phyloP scores from a whole-genome alignment of 2,329 filamentous ascomycete genomes.

The Hypoxylon sp. region DNA sequence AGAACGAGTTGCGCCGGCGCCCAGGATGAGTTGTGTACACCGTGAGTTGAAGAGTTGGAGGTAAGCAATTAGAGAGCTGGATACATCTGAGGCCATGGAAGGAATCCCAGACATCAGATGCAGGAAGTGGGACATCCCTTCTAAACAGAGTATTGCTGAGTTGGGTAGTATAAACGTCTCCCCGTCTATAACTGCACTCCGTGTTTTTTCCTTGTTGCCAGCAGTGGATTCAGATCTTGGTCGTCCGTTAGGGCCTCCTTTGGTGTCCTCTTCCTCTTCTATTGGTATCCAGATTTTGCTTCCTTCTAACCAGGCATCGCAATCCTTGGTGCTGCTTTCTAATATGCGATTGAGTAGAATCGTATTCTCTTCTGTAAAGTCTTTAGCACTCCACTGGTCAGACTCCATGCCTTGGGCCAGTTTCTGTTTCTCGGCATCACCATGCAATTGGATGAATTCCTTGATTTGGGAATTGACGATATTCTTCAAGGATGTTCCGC shows the following conservation, averaged over 20 bases:
- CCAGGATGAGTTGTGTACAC: conserved; percentile 95
- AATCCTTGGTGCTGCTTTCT: conserved; percentile 79
- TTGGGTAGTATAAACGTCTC: conserved; percentile 89
- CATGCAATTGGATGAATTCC: conserved; percentile 81
- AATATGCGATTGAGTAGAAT: conserved; percentile 75
- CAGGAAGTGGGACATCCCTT: conserved; percentile 85
- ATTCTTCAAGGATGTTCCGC: conserved; percentile 81
- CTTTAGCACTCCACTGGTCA: conserved; percentile 84
- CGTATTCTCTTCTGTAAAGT: conserved; percentile 76
- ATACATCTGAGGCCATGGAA: conserved; percentile 88
- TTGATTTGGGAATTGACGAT: conserved; percentile 87
- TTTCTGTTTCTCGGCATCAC: conserved; percentile 80
- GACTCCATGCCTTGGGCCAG: conserved; percentile 83
- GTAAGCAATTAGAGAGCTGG: conserved; percentile 84
- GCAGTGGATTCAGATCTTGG: conserved; percentile 64
- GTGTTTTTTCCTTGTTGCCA: conserved; percentile 72
- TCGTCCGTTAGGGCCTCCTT: conserved; percentile 55
- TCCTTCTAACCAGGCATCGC: conserved; percentile 74
- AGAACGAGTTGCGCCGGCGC: conserved; percentile 89
- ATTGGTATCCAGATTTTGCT: conserved; percentile 71
- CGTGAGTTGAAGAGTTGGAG: conserved; percentile 95
- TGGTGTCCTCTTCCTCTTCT: conserved; percentile 55
- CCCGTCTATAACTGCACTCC: conserved; percentile 83
- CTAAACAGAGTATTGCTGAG: conserved; percentile 85
- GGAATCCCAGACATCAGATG: conserved; percentile 88